Percentiles rank a stretch among this genome's conserved stretches.
Conservation (phyloP, 2,329 filamentous ascomycete species). For the Trichoderma koningii region DNA sequence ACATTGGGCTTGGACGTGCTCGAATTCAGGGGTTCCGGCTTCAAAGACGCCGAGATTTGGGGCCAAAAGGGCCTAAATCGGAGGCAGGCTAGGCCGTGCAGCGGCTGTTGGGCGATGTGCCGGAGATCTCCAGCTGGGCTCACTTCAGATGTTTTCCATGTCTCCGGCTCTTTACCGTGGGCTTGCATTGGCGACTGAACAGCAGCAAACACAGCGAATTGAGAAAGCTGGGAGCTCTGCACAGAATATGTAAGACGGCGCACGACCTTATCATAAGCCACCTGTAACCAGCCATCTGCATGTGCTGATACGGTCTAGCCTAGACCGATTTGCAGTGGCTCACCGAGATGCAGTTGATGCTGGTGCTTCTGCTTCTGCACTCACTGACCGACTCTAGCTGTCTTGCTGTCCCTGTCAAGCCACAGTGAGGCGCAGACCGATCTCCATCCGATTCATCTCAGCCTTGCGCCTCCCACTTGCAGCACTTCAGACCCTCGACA, state of each 20-base stretch:
- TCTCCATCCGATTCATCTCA: neutral
- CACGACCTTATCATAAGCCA: neutral
- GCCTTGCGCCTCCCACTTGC: conserved; percentile 14
- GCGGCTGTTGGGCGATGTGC: neutral
- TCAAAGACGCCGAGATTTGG: neutral
- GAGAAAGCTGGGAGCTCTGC: neutral
- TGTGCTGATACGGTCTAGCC: conserved; percentile 11
- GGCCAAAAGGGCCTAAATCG: neutral
- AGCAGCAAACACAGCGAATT: neutral
- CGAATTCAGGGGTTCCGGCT: neutral
- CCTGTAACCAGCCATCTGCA: too few relatives aligned
- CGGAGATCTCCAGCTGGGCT: too few relatives aligned
- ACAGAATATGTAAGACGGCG: neutral
- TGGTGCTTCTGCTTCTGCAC: neutral
- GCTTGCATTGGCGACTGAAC: conserved; percentile 4
- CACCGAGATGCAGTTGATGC: conserved; percentile 21
- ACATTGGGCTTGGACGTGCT: neutral
- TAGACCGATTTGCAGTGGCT: neutral
- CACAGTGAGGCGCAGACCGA: conserved; percentile 21
- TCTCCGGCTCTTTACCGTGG: conserved; percentile 27
- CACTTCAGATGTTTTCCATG: too few relatives aligned
- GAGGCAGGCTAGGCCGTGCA: conserved; percentile 4
- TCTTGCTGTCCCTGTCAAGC: neutral
- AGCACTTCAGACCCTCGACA: conserved; percentile 16
- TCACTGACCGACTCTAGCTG: neutral